phyloP scores from a whole-genome alignment of 2,329 filamentous ascomycete species.

The Fusarium sp. region DNA sequence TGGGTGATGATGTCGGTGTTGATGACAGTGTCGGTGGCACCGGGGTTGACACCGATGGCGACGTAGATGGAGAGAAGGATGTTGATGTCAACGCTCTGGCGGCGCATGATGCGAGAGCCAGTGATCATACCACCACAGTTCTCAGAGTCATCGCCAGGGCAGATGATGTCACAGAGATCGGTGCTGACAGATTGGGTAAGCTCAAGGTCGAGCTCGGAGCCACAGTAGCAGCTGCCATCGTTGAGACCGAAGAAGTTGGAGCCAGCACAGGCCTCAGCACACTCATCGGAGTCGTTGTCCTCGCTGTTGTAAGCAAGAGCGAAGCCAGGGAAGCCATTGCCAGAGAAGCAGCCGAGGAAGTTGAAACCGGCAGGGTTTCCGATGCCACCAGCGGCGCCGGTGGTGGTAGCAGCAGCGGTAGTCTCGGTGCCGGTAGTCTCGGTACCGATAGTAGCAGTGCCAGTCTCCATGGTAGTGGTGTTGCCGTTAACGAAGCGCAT shows the following conservation, averaged over 20 bases:
- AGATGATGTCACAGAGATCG: constrained; percentile 41
- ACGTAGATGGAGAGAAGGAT: constrained; percentile 41
- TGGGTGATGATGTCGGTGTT: constrained; percentile 30
- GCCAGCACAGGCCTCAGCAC: constrained; percentile 41
- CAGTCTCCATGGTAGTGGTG: background rate
- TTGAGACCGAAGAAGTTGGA: constrained; percentile 41
- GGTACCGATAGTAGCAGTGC: background rate
- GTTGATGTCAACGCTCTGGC: constrained; percentile 32
- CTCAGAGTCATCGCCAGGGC: constrained; percentile 43
- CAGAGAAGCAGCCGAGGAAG: constrained; percentile 44
- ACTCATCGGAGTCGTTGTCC: constrained; percentile 33
- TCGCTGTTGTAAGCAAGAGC: background rate
- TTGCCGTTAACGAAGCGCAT: constrained; percentile 1
- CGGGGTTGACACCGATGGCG: constrained; percentile 15
- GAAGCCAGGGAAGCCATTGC: constrained; percentile 45
- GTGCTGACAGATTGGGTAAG: constrained; percentile 15
- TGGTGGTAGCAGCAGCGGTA: constrained; percentile 3
- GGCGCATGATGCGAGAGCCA: constrained; percentile 27
- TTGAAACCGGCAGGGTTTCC: constrained; percentile 30
- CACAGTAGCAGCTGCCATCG: constrained; percentile 47
- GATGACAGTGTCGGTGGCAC: constrained; percentile 17
- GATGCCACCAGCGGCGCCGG: constrained; percentile 4
- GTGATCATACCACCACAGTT: constrained; percentile 43
- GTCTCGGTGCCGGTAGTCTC: constrained; percentile 2
- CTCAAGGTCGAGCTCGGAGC: constrained; percentile 23